A percentile compares a stretch with the other conserved stretches of the same genome.
Evolutionary conservation across 345 rosid genomes (phyloP).

Genomic region (Populus ilicifolia): DNA sequence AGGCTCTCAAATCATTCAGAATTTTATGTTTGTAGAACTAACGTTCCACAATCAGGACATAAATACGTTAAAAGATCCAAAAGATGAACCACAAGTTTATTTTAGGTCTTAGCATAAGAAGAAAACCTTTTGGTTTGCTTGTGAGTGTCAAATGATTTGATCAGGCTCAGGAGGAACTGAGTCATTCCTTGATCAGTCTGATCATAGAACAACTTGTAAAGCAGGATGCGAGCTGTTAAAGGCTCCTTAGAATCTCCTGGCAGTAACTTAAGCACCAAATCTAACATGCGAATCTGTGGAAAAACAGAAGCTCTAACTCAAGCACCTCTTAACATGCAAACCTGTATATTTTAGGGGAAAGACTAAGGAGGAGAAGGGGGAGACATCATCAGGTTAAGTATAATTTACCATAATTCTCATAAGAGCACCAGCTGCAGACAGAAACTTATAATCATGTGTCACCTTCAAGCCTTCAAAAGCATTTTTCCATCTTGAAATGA

Average conservation of each 20-base stretch:
- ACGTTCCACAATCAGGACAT: not conserved
- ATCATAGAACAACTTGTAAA: slow-evolving; percentile 90
- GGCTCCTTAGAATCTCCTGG: slow-evolving; percentile 88
- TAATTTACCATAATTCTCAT: slow-evolving; percentile 70
- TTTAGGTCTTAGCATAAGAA: not conserved
- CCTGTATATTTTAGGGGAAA: not conserved
- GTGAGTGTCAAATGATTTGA: slow-evolving; percentile 69
- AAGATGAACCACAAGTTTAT: not conserved
- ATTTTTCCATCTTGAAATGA: slow-evolving; percentile 75
- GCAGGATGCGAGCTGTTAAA: slow-evolving; percentile 81
- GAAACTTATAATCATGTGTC: slow-evolving; percentile 69
- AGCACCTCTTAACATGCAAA: not conserved
- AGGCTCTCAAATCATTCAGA: not conserved
- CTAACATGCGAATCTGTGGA: slow-evolving; percentile 68
- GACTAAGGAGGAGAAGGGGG: not conserved
- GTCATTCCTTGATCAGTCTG: slow-evolving; percentile 95
- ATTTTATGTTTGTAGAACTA: not conserved
- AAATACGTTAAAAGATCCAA: not conserved
- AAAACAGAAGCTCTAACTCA: slow-evolving; percentile 7
- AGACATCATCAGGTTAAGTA: not conserved
- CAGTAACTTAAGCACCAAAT: slow-evolving; percentile 59
- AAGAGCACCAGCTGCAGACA: slow-evolving; percentile 76
- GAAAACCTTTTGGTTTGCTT: slow-evolving; percentile 83
- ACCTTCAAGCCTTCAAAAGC: slow-evolving; percentile 84
- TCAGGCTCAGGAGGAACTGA: slow-evolving; percentile 73